A percentile compares a stretch with the other conserved stretches of the same genome.
These are phyloP conservation scores for Pyrenula massariospora DNA, from an alignment of 495 filamentous ascomycete genomes.

Conservation along the genomic window DNA sequence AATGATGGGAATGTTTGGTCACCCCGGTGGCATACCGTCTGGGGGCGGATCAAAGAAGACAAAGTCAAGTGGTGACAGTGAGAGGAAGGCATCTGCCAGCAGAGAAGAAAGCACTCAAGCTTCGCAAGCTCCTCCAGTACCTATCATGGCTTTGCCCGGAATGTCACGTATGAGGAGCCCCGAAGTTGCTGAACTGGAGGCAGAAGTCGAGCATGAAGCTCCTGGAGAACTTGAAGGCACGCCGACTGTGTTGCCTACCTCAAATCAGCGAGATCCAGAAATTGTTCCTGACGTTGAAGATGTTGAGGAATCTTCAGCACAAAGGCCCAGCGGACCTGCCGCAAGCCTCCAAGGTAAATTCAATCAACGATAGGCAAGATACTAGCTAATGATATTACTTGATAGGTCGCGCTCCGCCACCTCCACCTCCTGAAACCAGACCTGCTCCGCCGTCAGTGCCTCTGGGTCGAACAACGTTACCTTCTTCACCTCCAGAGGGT, in stretches of 20 bases:
- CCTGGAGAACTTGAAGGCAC: constrained; percentile 18
- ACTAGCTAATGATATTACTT: not conserved
- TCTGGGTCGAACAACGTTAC: constrained; percentile 52
- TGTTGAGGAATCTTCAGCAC: constrained; percentile 30
- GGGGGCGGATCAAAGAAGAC: constrained; percentile 29
- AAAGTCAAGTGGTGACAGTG: constrained; percentile 47
- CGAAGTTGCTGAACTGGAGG: constrained; percentile 24
- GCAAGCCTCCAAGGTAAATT: constrained; percentile 29
- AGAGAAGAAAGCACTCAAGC: constrained; percentile 38
- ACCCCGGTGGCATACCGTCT: constrained; percentile 57
- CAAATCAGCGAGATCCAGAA: constrained; percentile 30
- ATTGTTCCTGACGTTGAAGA: constrained; percentile 57
- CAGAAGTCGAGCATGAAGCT: constrained; percentile 31
- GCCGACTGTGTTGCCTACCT: constrained; percentile 13
- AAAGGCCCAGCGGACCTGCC: constrained; percentile 16
- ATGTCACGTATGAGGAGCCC: constrained; percentile 42
- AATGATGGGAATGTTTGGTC: constrained; percentile 87
- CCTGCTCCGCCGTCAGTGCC: constrained; percentile 44
- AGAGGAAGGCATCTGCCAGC: constrained; percentile 45
- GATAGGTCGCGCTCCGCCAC: constrained; percentile 34
- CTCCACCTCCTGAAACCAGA: constrained; percentile 27
- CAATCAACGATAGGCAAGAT: not conserved
- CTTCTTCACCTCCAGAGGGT: constrained; percentile 59
- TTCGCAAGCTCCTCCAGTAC: constrained; percentile 53
- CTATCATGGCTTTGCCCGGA: constrained; percentile 66